phyloP scores from a whole-genome alignment of 176 grass and related monocot species.

The barley (Hordeum vulgare) region DNA sequence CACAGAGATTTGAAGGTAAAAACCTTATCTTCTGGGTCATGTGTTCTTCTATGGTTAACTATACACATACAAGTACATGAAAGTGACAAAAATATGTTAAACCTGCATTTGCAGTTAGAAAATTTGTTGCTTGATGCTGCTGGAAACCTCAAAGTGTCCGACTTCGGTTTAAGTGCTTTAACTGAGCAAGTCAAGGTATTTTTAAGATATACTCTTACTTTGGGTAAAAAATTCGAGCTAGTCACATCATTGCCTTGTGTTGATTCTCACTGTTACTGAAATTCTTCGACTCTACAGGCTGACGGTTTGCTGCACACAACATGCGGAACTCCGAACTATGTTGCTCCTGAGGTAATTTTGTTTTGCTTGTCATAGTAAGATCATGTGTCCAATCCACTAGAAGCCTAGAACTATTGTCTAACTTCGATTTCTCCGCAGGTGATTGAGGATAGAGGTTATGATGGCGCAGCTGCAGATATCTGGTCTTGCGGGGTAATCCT shows the following conservation, averaged over 20 bases:
- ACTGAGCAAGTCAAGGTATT: constrained; percentile 87
- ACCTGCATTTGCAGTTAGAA: constrained; percentile 61
- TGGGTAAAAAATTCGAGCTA: constrained; percentile 13
- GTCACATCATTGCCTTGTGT: constrained; percentile 1
- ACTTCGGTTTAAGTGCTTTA: constrained; percentile 97
- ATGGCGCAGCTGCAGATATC: constrained; percentile 86
- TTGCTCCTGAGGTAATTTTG: constrained; percentile 81
- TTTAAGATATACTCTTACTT: background rate
- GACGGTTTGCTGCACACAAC: constrained; percentile 97
- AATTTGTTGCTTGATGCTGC: constrained; percentile 87
- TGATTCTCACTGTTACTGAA: constrained; percentile 11
- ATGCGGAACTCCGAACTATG: constrained; percentile 98
- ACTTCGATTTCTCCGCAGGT: constrained; percentile 48
- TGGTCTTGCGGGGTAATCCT: constrained; percentile 99
- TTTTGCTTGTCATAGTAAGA: background rate
- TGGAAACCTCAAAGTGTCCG: constrained; percentile 94
- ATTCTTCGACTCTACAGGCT: constrained; percentile 33
- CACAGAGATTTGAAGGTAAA: constrained; percentile 96
- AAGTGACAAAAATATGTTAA: constrained; percentile 25
- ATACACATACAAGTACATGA: background rate
- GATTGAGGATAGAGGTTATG: constrained; percentile 95
- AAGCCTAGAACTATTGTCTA: constrained; percentile 3
- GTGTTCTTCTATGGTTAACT: constrained; percentile 12
- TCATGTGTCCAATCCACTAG: background rate
- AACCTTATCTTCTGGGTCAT: background rate